Evolutionary conservation across 163 green algal genomes (phyloP), one percentile per base, ranked within the genome.

Genomic region (Chlorella variabilis): DNA sequence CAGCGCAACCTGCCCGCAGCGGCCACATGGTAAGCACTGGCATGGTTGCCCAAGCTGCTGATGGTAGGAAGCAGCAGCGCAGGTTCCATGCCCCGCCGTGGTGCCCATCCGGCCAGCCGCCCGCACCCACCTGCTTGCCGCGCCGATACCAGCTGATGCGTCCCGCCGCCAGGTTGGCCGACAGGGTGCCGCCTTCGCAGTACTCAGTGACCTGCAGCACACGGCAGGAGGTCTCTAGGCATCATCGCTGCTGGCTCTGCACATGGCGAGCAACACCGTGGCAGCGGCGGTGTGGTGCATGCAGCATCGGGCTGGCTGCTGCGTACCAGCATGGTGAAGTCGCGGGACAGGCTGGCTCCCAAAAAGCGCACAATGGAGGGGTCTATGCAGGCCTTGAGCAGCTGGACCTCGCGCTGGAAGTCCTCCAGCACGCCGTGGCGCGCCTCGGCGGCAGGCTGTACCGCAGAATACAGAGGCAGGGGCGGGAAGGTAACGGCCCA

Each of bases 311-410:
- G n/a, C n/a, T n/a, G n/a, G n/a, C n/a, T n/a, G n/a, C n/a, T n/a
- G n/a, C n/a, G n/a, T n/a, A n/a, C n/a, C n/a, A 80, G 54, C 48
- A 70, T 48, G 4, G 48, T 67, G 77, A 70, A 33, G 25, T 73
- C 77, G 45, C 4, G 13, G 3, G 58, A 17, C 31, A 81, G 41
- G 59, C 59, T 63, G 41, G 75, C 75, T 2, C 75, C 75, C 68
- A 51, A 49, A 49, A 84, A 88, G 2, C 39, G 41, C 23, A 88
- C 84, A 41, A 90, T 87, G 78, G 88, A 78, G 1, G 49, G 48
- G 41, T 86, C 82, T 18, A 58, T 51, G 70, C 85, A 90, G 45
- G 71, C 66, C 51, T 63, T 73, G 23, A 90, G 78, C 13, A 90
- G 67, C 7, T 25, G 38, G 15, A 80, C 65, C 69, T 89, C 85